Percentiles rank a stretch among this genome's conserved stretches.
phyloP scores from a whole-genome alignment of 177 flowering plant species.

The Vitis hybrid region DNA sequence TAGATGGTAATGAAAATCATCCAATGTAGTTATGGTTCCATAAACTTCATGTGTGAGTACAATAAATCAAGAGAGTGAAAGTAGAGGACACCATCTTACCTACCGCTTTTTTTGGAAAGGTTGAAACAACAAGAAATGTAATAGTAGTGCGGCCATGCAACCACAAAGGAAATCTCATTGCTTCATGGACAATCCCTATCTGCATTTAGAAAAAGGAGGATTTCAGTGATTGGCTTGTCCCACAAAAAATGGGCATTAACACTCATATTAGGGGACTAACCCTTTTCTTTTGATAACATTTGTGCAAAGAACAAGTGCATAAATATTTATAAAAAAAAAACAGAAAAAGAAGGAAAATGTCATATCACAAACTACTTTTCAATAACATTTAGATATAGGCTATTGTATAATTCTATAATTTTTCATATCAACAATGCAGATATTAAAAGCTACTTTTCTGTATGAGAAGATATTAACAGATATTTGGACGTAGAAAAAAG shows the following conservation, averaged over 20 bases:
- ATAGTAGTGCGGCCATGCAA: slow-evolving; percentile 67
- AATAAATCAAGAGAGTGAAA: not conserved
- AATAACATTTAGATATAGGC: too few species aligned
- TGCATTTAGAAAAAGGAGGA: slow-evolving; percentile 24
- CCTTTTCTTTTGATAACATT: not conserved
- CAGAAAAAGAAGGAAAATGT: too few species aligned
- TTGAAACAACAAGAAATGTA: slow-evolving; percentile 74
- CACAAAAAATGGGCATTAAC: not conserved
- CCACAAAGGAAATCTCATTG: slow-evolving; percentile 94
- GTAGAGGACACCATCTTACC: slow-evolving; percentile 55
- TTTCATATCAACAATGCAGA: too few species aligned
- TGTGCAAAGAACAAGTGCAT: too few species aligned
- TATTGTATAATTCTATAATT: too few species aligned
- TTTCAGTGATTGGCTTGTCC: not conserved
- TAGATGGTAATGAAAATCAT: too few species aligned
- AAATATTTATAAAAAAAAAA: too few species aligned
- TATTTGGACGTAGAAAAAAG: not conserved
- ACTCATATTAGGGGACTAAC: not conserved
- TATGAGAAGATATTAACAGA: too few species aligned
- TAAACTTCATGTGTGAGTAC: too few species aligned
- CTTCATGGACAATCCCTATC: slow-evolving; percentile 77
- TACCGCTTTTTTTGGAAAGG: slow-evolving; percentile 66
- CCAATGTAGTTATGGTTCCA: too few species aligned
- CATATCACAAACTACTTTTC: too few species aligned
- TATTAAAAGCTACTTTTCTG: too few species aligned